phyloP scores from a whole-genome alignment of 2,329 filamentous ascomycete species.

The Sclerotinia spermophila region DNA sequence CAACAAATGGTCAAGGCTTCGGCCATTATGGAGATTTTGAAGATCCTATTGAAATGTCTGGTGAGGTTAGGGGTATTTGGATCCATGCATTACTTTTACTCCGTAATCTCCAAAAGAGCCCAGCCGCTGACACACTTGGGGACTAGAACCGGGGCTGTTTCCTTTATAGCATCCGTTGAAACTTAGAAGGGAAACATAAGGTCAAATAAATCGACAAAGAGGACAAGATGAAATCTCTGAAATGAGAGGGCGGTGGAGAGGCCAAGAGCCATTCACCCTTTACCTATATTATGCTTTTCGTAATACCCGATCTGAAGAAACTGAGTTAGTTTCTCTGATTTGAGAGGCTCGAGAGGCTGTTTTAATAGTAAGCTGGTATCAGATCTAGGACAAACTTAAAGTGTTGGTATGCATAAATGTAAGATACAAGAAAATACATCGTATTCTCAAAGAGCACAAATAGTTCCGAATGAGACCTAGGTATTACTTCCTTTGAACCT shows the following conservation, averaged over 20 bases:
- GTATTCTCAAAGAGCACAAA: conserved; percentile 5
- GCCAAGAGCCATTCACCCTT: background rate
- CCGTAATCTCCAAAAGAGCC: background rate
- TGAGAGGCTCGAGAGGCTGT: background rate
- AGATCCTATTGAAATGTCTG: conserved; percentile 12
- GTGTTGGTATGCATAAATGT: background rate
- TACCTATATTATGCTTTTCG: background rate
- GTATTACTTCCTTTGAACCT: conserved; percentile 10
- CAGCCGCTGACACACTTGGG: conserved; percentile 14
- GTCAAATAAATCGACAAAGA: background rate
- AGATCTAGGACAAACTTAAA: conserved; percentile 11
- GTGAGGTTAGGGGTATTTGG: conserved; percentile 10
- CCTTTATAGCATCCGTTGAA: conserved; percentile 1
- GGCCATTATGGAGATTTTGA: conserved; percentile 17
- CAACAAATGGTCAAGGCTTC: conserved; percentile 17
- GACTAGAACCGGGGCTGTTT: conserved; percentile 11
- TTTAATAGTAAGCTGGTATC: background rate
- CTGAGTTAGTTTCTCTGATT: background rate
- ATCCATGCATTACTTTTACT: conserved; percentile 15
- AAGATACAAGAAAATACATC: background rate
- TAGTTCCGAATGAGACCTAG: conserved; percentile 12
- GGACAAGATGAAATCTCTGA: background rate
- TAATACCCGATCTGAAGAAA: conserved; percentile 6
- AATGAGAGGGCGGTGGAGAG: background rate
- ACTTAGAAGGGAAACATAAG: conserved; percentile 1